These are phyloP conservation scores for Debaryomycetaceae sp. DNA, from an alignment of 1,139 yeast genomes.

Conservation along the genomic window DNA sequence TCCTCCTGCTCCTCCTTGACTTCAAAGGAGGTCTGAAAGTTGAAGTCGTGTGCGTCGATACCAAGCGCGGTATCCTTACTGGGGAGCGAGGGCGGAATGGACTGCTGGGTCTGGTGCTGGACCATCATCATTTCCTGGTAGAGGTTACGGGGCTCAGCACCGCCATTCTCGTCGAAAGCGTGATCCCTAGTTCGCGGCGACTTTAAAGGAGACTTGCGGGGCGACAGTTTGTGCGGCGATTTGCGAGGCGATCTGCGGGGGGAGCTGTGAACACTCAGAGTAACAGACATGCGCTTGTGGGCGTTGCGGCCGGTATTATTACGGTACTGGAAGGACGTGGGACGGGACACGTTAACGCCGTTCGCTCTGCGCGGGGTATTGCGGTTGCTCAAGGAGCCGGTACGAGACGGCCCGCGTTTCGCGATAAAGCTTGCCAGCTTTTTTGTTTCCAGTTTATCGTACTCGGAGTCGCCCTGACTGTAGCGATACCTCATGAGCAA, in stretches of 20 bases:
- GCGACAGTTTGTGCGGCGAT: conserved; percentile 7
- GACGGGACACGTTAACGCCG: conserved; percentile 10
- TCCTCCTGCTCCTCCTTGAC: conserved; percentile 2
- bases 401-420: conserved; percentile 11
- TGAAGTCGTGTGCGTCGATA: conserved; percentile 3
- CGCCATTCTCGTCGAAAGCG: conserved; percentile 17
- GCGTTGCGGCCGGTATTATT: conserved; percentile 7
- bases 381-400: conserved; percentile 7
- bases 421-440: conserved; percentile 10
- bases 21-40: conserved; percentile 2
- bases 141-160: conserved; percentile 34
- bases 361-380: conserved; percentile 10
- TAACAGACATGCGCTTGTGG: conserved; percentile 16
- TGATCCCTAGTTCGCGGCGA: conserved; percentile 8
- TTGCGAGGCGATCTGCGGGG: conserved; percentile 17
- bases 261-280: conserved; percentile 27
- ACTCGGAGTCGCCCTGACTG: conserved; percentile 25
- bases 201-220: conserved; percentile 9
- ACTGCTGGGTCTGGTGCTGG: conserved; percentile 17
- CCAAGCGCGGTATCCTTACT: conserved; percentile 22
- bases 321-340: conserved; percentile 11
- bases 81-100: conserved; percentile 32
- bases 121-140: conserved; percentile 37
- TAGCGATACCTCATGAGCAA: conserved; percentile 46
- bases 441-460: conserved; percentile 8